Conservation (phyloP, 257 asterid genomes). For the Gardenia jasminoides region DNA sequence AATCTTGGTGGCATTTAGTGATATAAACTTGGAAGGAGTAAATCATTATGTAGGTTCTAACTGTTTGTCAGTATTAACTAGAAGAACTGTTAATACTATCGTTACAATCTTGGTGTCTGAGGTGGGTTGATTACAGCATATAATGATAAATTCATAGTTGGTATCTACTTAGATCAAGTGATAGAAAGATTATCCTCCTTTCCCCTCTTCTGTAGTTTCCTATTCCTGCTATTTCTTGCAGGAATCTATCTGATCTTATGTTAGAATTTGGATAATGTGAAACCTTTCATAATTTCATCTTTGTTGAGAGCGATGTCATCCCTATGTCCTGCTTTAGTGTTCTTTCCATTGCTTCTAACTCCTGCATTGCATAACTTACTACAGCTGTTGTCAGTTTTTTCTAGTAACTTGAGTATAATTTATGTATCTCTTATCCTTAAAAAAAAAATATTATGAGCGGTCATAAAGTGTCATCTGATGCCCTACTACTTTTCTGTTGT, state of each 20-base stretch:
- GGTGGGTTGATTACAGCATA: neutral
- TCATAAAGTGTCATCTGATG: neutral
- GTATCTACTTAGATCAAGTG: no score
- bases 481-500: slow-evolving; percentile 12
- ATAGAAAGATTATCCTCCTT: no score
- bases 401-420: neutral
- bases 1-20: neutral
- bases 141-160: neutral
- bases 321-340: neutral
- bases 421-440: neutral
- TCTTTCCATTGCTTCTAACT: neutral
- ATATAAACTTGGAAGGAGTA: neutral
- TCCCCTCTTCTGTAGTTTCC: neutral
- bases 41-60: neutral
- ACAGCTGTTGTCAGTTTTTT: neutral
- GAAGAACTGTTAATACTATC: neutral
- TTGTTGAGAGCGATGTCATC: neutral
- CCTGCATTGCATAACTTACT: neutral
- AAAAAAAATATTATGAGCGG: neutral
- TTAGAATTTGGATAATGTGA: no score
- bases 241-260: no score
- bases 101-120: neutral
- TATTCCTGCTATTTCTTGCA: no score
- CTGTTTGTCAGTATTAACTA: neutral
- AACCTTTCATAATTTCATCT: no score